Evolutionary conservation across 148 eudicot genomes (phyloP).

Genomic region (Cornus kousa): DNA sequence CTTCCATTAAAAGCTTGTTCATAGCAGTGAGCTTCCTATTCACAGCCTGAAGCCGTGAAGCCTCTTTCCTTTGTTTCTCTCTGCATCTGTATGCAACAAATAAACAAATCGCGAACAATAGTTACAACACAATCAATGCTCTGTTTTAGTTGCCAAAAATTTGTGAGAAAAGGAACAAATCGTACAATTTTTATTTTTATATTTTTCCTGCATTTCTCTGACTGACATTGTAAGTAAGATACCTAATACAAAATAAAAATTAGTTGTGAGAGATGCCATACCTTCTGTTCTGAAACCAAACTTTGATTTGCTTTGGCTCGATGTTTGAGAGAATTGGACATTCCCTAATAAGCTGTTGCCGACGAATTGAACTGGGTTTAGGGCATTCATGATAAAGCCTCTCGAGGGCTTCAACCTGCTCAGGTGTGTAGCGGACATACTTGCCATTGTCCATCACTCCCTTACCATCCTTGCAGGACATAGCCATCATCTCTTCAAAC

Average conservation of each 20-base stretch:
- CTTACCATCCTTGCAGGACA: slow-evolving; percentile 91
- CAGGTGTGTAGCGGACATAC: slow-evolving; percentile 93
- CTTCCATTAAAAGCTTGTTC: slow-evolving; percentile 98
- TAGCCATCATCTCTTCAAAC: slow-evolving; percentile 57
- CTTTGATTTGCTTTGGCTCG: slow-evolving; percentile 96
- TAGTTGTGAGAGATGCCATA: slow-evolving; percentile 14
- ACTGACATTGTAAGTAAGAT: background rate
- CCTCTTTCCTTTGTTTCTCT: slow-evolving; percentile 96
- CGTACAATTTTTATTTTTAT: no score
- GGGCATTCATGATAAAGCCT: slow-evolving; percentile 96
- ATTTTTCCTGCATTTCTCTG: background rate
- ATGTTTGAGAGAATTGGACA: slow-evolving; percentile 85
- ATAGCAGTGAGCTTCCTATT: slow-evolving; percentile 96
- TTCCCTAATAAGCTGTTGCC: slow-evolving; percentile 92
- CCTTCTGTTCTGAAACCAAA: slow-evolving; percentile 97
- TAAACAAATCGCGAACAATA: background rate
- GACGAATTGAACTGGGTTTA: slow-evolving; percentile 87
- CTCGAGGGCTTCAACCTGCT: slow-evolving; percentile 99
- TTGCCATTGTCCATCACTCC: slow-evolving; percentile 82
- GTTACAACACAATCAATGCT: no score
- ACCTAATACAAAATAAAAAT: background rate
- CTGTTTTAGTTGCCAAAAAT: background rate
- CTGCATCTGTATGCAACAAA: slow-evolving; percentile 59
- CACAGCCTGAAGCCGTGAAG: slow-evolving; percentile 86
- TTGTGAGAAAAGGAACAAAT: background rate